phyloP scores from a whole-genome alignment of 1,284 basidiomycete genomes.

The Cryptococcus maquisensis region DNA sequence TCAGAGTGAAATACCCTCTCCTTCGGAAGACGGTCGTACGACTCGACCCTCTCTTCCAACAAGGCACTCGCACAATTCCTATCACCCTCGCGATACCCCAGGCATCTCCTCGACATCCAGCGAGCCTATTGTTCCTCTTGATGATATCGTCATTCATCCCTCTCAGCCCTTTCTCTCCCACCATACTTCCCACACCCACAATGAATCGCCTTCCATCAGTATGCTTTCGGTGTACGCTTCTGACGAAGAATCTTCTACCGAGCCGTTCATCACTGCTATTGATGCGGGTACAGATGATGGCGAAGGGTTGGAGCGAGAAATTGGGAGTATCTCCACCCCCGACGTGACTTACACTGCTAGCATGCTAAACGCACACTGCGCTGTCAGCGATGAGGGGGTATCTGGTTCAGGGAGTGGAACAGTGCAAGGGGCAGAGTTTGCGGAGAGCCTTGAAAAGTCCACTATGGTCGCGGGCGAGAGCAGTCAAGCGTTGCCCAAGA shows the following conservation, averaged over 20 bases:
- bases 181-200: not conserved
- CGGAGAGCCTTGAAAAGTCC: no score
- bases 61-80: slow-evolving; percentile 4
- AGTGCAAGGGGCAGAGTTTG: no score
- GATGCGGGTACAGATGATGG: no score
- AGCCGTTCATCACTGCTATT: no score
- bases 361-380: not conserved
- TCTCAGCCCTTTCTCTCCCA: slow-evolving; percentile 8
- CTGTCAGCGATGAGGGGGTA: not conserved
- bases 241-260: no score
- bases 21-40: not conserved
- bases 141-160: slow-evolving; percentile 5
- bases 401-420: no score
- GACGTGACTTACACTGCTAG: slow-evolving; percentile 1
- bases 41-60: not conserved
- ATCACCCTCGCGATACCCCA: slow-evolving; percentile 4
- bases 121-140: slow-evolving; percentile 1
- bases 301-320: not conserved
- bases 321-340: not conserved
- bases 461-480: no score
- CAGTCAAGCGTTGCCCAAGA: no score
- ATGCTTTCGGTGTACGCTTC: no score
- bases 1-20: not conserved
- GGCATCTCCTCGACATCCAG: not conserved
- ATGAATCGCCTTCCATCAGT: no score